Evolutionary conservation across 495 filamentous ascomycete species (phyloP), one percentile per base, ranked within the genome.

Genomic region (Usnea hakonensis): DNA sequence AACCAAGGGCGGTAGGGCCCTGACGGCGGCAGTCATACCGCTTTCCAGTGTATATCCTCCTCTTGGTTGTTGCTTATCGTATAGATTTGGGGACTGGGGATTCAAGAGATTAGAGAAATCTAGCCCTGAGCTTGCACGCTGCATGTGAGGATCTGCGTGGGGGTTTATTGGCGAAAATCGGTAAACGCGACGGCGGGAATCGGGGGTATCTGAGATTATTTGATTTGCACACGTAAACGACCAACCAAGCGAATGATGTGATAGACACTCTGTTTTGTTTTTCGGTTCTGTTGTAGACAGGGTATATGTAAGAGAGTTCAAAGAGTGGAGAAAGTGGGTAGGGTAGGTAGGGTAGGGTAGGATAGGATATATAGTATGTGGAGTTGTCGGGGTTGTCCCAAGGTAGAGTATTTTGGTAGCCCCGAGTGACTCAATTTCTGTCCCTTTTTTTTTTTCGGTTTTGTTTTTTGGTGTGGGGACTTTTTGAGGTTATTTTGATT

Each of bases 41-140:
- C 75, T 72, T 65, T 81, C 74, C 23, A 79, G 65, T 33, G 50
- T 66, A 10, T 60, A 48, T 54, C 58, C 58, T 58, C 58, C 62
- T 58, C 50, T 48, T 53, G 30, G 33, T 21, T 66, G 53, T 36
- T 63, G 60, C 44, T 66, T 43, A 32, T 66, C 41, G 44, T 63
- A 65, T 30, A 48, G 62, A 4, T 52, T 30, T 54, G 52, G 60
- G 23, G 64, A 61, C 53, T 85, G 81, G 32, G 84, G 86, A 69
- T 89, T 89, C 73, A 90, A 85, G 70, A 90, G 86, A 80, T 86
- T 88, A 74, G 83, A 86, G 72, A 90, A 88, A 81, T 87, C 87
- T 76, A 86, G 83, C 74, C 86, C 83, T 60, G 86, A 86, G 68
- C 79, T 80, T 78, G 84, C 76, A 73, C 83, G 81, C 78, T 88